Evolutionary conservation across 345 rosid species (phyloP), one percentile per base, ranked within the genome.

Genomic region (Eucalyptus regnans): DNA sequence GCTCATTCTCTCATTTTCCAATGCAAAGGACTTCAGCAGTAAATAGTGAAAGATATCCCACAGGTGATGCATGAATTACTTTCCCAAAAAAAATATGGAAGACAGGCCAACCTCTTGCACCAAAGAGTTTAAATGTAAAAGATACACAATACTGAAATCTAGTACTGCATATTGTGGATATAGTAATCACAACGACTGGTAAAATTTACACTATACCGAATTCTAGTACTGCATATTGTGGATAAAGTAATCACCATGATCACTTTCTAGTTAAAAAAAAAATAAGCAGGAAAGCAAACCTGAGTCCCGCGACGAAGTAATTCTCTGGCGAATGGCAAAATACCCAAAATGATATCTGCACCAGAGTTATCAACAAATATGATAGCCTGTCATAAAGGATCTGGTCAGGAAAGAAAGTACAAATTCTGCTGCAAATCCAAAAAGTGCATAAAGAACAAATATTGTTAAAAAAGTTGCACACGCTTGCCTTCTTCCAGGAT

Each of bases 351-450:
- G 52, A 98, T 95, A 93, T 98, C 99, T 41, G 99, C 99, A 89
- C 99, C 99, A 92, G 99, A 97, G 91, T 98, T 97, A 90, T 98
- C 99, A 86, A 97, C 98, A 94, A 96, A 98, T 88, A 98, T 98
- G 91, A 96, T 91, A 85, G 95, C 99, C 99, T 98, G 96, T 50
- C 88, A 90, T 50, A 88, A 87, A 54, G 88, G 86, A 87, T 76
- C 71, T 86, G 83, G 76, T 89, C 37, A 89, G 94, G 88, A 91
- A 86, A 50, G 29, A 54, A 29, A 64, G 46, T 37, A 86, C 22
- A 87, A 49, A 29, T 66, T 48, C 79, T 88, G 51, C 86, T 52
- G 54, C 87, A 41, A 68, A 51, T 29, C 33, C 33, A 31, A 58
- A 11, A 33, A 76, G 66, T 27, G 79, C 41, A 86, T 11, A 52